phyloP scores from a whole-genome alignment of 495 filamentous ascomycete genomes.

The Xylaria flabelliformis region DNA sequence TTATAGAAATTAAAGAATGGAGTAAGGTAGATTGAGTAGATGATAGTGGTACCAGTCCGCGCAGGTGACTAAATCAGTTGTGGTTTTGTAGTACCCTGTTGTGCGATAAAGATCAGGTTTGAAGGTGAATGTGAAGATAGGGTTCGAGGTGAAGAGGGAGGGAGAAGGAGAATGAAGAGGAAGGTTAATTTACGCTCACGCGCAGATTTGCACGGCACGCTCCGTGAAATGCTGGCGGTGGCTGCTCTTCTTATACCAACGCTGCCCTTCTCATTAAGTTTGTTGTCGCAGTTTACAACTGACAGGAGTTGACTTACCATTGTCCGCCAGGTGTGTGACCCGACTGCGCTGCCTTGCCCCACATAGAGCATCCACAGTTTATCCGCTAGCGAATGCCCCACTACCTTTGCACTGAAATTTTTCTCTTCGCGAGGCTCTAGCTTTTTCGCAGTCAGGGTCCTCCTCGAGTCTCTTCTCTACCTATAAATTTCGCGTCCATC shows the following conservation, averaged over 20 bases:
- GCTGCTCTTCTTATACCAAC: no score
- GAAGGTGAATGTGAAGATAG: neutral
- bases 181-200: neutral
- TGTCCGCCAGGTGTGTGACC: neutral
- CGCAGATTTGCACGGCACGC: neutral
- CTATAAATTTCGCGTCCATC: slow-evolving; percentile 12
- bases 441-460: slow-evolving; percentile 14
- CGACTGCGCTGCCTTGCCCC: neutral
- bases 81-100: neutral
- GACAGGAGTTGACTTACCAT: neutral
- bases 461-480: neutral
- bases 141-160: neutral
- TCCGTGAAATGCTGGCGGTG: neutral
- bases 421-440: slow-evolving; percentile 19
- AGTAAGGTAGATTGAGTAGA: neutral
- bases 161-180: neutral
- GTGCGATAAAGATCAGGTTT: neutral
- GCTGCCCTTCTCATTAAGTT: no score
- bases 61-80: slow-evolving; percentile 1
- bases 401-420: slow-evolving; percentile 9
- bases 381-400: slow-evolving; percentile 11
- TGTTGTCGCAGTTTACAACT: no score
- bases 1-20: slow-evolving; percentile 2
- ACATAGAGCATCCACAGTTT: neutral
- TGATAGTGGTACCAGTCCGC: neutral